phyloP scores from a whole-genome alignment of 2,329 filamentous ascomycete species.

The Talaromyces sp. region DNA sequence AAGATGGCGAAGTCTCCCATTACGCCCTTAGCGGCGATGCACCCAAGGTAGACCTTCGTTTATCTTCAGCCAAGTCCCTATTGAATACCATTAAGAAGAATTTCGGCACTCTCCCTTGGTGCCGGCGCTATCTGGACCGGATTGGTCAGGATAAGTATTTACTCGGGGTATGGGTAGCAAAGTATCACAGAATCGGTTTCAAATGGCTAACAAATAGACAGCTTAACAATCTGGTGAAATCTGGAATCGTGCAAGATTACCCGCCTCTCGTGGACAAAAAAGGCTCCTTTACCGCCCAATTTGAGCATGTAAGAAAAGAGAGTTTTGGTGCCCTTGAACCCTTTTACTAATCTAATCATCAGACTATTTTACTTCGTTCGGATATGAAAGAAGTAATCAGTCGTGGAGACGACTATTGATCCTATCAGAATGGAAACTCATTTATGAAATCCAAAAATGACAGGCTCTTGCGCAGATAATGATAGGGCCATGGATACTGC shows the following conservation, averaged over 20 bases:
- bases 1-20: constrained; percentile 88
- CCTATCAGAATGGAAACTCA: no score
- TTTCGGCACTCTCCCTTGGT: constrained; percentile 90
- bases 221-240: constrained; percentile 83
- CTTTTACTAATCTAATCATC: constrained; percentile 16
- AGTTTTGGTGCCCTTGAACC: neutral
- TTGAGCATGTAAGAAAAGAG: constrained; percentile 91
- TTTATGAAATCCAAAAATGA: no score
- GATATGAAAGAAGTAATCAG: constrained; percentile 87
- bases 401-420: constrained; percentile 80
- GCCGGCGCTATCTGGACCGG: constrained; percentile 85
- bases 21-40: constrained; percentile 77
- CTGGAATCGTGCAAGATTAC: constrained; percentile 85
- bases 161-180: constrained; percentile 66
- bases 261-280: constrained; percentile 88
- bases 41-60: constrained; percentile 72
- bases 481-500: no score
- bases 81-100: constrained; percentile 93
- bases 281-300: constrained; percentile 92
- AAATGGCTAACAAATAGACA: constrained; percentile 44
- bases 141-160: constrained; percentile 93
- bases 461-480: no score
- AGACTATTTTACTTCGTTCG: constrained; percentile 77
- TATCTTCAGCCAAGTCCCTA: constrained; percentile 81
- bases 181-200: neutral